Conservation (phyloP, 2,329 filamentous ascomycete genomes). For the Botrytis pseudocinerea region DNA sequence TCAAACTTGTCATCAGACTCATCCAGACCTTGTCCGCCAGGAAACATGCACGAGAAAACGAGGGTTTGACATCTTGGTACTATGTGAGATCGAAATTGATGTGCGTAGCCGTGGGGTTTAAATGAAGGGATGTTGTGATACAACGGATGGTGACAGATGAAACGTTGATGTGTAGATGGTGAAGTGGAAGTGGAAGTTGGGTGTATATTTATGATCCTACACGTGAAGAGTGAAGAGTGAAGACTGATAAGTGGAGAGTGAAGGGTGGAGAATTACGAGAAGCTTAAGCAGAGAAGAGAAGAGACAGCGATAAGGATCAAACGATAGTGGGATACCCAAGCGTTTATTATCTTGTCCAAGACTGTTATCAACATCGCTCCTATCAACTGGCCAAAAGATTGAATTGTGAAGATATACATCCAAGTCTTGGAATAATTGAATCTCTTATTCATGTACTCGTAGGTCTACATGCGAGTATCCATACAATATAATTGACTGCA, state of each 20-base stretch:
- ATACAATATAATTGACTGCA: background rate
- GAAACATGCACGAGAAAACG: slow-evolving; percentile 19
- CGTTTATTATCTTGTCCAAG: background rate
- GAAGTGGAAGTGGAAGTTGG: background rate
- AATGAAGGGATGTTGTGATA: slow-evolving; percentile 10
- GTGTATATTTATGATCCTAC: background rate
- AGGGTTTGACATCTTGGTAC: slow-evolving; percentile 17
- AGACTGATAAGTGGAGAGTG: no score
- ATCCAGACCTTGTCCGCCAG: slow-evolving; percentile 7
- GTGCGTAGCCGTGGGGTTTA: background rate
- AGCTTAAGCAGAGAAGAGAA: background rate
- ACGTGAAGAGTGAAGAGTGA: background rate
- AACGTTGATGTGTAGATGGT: slow-evolving; percentile 1
- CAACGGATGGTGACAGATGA: background rate
- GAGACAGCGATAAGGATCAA: background rate
- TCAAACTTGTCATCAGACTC: slow-evolving; percentile 14
- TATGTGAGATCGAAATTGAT: background rate
- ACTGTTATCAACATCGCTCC: background rate
- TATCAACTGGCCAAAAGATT: background rate
- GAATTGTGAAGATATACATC: background rate
- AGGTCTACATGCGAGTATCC: background rate
- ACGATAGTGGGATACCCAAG: background rate
- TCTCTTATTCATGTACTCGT: background rate
- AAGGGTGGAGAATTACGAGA: background rate
- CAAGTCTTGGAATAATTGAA: background rate